A percentile compares a stretch with the other conserved stretches of the same genome.
Evolutionary conservation across 805 yeast genomes (phyloP).

Genomic region (Wickerhamiella musiphila): DNA sequence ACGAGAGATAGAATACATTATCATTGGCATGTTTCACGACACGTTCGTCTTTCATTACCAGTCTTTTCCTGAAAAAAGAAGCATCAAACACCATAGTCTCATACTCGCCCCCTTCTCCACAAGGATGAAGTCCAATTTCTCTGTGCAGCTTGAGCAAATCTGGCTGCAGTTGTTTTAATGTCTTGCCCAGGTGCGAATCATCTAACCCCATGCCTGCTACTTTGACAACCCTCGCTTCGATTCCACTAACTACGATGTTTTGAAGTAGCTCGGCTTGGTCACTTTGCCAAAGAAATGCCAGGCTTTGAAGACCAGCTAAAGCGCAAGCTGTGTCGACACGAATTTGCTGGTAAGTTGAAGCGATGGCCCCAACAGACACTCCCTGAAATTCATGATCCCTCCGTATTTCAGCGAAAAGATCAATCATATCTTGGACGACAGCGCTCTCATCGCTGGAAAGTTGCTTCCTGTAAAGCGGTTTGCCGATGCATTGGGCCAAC

Average conservation of each 20-base stretch:
- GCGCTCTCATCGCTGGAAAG: slow-evolving; percentile 58
- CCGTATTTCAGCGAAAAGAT: slow-evolving; percentile 33
- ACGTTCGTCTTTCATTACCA: slow-evolving; percentile 25
- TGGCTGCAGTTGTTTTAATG: slow-evolving; percentile 45
- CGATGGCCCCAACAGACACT: slow-evolving; percentile 89
- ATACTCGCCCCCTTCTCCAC: slow-evolving; percentile 99
- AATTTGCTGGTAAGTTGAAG: slow-evolving; percentile 87
- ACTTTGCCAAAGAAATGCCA: slow-evolving; percentile 83
- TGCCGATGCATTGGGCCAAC: slow-evolving; percentile 53
- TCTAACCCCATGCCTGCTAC: slow-evolving; percentile 85
- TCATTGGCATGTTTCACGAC: slow-evolving; percentile 33
- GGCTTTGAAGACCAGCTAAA: slow-evolving; percentile 45
- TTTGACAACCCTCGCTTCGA: slow-evolving; percentile 75
- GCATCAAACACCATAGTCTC: slow-evolving; percentile 87
- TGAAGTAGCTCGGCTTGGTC: slow-evolving; percentile 62
- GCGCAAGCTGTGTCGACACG: slow-evolving; percentile 84
- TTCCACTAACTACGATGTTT: slow-evolving; percentile 51
- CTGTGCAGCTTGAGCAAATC: slow-evolving; percentile 35
- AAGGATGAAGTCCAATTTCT: slow-evolving; percentile 69
- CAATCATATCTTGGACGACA: slow-evolving; percentile 72
- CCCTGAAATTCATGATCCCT: slow-evolving; percentile 55
- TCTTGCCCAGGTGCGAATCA: slow-evolving; percentile 46
- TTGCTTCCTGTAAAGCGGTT: slow-evolving; percentile 58
- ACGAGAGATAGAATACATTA: slow-evolving; percentile 51
- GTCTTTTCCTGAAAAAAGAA: slow-evolving; percentile 51